These are phyloP conservation scores for Rhododendron vialii DNA, from an alignment of 148 eudicot genomes.

Conservation along the genomic window DNA sequence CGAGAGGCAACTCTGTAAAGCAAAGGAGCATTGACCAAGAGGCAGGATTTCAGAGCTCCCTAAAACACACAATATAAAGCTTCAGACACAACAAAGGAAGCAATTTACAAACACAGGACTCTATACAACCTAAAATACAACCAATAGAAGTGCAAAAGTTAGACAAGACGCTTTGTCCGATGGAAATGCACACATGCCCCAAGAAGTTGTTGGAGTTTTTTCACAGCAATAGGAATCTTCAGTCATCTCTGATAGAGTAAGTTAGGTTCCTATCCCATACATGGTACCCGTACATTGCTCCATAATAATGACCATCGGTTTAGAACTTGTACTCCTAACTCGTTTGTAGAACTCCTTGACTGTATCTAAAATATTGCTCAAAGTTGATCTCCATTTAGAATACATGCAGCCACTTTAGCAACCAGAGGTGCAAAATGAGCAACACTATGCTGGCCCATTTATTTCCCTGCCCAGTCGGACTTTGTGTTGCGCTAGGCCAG, in stretches of 20 bases:
- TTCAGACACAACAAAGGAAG: background rate
- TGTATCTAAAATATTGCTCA: background rate
- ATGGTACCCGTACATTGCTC: background rate
- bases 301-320: background rate
- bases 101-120: background rate
- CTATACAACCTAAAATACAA: background rate
- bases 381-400: background rate
- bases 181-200: background rate
- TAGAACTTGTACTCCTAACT: background rate
- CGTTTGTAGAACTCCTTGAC: background rate
- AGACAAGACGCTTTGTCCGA: background rate
- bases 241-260: background rate
- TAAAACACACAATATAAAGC: conserved; percentile 17
- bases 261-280: background rate
- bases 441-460: background rate
- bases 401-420: background rate
- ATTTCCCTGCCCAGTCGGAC: background rate
- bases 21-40: conserved; percentile 89
- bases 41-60: conserved; percentile 88
- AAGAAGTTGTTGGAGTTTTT: background rate
- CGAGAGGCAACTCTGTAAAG: conserved; percentile 78
- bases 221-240: background rate
- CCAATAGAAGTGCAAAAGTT: background rate
- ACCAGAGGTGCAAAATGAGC: background rate
- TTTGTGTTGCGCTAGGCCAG: background rate